Evolutionary conservation across 2,329 filamentous ascomycete genomes (phyloP).

Genomic region (Aspergillus tanneri): DNA sequence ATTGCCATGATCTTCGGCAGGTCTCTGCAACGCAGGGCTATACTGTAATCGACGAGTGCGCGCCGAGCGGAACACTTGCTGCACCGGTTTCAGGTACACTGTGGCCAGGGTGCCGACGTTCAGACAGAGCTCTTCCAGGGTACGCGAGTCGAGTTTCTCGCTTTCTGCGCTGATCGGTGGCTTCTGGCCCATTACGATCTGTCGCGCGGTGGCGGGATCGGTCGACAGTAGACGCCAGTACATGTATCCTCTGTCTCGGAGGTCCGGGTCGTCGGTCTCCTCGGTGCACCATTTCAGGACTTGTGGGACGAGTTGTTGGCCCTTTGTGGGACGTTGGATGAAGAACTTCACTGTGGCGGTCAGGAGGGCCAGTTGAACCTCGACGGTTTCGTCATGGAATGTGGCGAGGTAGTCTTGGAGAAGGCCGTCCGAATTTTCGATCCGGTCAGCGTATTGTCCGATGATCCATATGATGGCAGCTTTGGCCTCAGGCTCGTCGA

Average conservation of each 20-base stretch:
- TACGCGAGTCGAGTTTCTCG: conserved; percentile 86
- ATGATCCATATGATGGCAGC: conserved; percentile 99
- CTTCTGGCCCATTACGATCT: conserved; percentile 95
- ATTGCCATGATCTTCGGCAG: conserved; percentile 47
- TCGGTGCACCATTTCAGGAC: conserved; percentile 98
- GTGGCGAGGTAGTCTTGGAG: conserved; percentile 93
- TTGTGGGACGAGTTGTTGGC: conserved; percentile 86
- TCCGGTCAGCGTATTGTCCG: conserved; percentile 93
- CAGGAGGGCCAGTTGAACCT: conserved; percentile 90
- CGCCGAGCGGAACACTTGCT: conserved; percentile 91
- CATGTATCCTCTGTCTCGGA: conserved; percentile 96
- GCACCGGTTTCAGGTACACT: conserved; percentile 95
- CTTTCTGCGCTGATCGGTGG: conserved; percentile 94
- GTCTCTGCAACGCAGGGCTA: conserved; percentile 80
- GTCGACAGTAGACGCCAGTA: conserved; percentile 97
- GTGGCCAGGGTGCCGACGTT: conserved; percentile 95
- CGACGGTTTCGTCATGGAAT: conserved; percentile 90
- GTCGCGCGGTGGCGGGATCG: conserved; percentile 80
- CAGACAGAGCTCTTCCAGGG: conserved; percentile 94
- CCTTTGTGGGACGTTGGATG: conserved; percentile 93
- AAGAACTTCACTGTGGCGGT: conserved; percentile 98
- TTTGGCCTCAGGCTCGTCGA: conserved; percentile 97
- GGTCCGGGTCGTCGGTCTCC: conserved; percentile 97
- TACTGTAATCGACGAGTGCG: conserved; percentile 76
- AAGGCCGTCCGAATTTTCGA: conserved; percentile 92